Conservation (phyloP, 192 early-diverging fungal genomes). For the Coemansia sp. region DNA sequence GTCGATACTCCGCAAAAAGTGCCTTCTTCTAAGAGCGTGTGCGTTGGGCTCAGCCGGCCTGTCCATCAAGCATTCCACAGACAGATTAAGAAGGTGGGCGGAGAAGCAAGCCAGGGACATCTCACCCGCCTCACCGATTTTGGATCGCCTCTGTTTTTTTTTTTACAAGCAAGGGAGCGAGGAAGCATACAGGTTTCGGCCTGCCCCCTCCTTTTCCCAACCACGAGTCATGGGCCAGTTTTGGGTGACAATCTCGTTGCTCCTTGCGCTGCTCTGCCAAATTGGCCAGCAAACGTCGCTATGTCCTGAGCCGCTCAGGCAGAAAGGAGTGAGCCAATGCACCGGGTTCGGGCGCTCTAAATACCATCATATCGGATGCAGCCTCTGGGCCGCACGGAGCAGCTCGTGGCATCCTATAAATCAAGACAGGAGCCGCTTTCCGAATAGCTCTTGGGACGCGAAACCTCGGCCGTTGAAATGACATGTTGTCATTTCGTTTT, state of each 20-base stretch:
- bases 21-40: constrained; percentile 6
- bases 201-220: background rate
- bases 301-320: background rate
- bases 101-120: background rate
- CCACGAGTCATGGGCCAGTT: constrained; percentile 6
- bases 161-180: background rate
- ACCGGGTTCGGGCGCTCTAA: background rate
- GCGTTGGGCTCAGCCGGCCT: background rate
- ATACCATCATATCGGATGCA: background rate
- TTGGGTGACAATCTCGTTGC: background rate
- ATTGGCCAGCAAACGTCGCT: background rate
- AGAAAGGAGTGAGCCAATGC: background rate
- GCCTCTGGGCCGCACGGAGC: background rate
- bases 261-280: background rate
- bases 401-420: background rate
- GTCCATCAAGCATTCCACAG: background rate
- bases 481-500: background rate
- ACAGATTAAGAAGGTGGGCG: background rate
- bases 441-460: constrained; percentile 3
- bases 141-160: background rate
- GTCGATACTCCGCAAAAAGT: constrained; percentile 3
- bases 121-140: background rate
- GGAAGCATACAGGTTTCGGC: background rate
- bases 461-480: background rate
- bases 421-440: constrained; percentile 1